A percentile compares a stretch with the other conserved stretches of the same genome.
phyloP scores from a whole-genome alignment of 768 basidiomycete genomes.

The Tulasnella sp. region DNA sequence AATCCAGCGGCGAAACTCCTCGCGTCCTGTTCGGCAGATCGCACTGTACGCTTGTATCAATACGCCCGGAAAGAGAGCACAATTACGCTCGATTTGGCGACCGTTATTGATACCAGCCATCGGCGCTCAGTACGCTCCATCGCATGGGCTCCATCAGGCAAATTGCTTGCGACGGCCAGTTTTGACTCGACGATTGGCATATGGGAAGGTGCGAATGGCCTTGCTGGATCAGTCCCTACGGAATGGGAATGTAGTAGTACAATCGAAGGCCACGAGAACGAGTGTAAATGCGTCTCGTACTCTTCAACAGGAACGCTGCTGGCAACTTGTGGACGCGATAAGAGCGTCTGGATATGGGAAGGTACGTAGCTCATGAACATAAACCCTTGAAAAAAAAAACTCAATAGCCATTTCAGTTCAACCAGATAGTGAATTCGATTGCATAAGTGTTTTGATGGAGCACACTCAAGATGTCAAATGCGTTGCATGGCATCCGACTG shows the following conservation, averaged over 20 bases:
- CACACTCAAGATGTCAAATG: conserved; percentile 95
- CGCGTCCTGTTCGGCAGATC: conserved; percentile 93
- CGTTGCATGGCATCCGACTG: conserved; percentile 88
- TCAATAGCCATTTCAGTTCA: conserved; percentile 46
- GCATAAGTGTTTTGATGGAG: conserved; percentile 92
- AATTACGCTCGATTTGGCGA: conserved; percentile 40
- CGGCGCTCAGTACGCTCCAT: conserved; percentile 77
- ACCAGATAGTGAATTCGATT: conserved; percentile 90
- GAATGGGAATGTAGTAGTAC: conserved; percentile 87
- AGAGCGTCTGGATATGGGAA: conserved; percentile 99
- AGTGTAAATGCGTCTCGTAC: conserved; percentile 89
- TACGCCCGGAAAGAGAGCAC: conserved; percentile 39
- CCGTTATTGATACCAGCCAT: conserved; percentile 76
- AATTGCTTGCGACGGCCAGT: conserved; percentile 80
- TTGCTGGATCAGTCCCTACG: background rate
- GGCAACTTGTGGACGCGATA: conserved; percentile 94
- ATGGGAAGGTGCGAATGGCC: conserved; percentile 79
- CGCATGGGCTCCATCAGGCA: conserved; percentile 84
- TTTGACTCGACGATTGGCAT: conserved; percentile 90
- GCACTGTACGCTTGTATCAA: conserved; percentile 75
- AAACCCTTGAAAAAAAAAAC: conserved; percentile 1
- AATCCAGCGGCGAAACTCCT: conserved; percentile 73
- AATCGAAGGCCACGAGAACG: conserved; percentile 89
- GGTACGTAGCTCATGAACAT: conserved; percentile 37
- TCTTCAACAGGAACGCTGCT: conserved; percentile 67